These are phyloP conservation scores for Rhamnella rubrinervis DNA, from an alignment of 331 rosid species.

Conservation along the genomic window DNA sequence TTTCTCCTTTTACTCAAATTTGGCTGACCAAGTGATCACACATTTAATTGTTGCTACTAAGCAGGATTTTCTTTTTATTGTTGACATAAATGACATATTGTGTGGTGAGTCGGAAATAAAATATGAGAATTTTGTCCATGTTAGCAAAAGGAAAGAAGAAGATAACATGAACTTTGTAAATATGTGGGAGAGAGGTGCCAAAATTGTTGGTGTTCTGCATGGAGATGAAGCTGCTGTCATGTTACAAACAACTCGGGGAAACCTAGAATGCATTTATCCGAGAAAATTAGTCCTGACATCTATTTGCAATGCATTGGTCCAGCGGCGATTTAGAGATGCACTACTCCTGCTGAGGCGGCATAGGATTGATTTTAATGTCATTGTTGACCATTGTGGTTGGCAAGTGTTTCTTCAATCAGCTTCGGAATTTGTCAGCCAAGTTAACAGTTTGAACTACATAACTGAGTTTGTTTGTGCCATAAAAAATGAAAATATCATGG, in stretches of 20 bases:
- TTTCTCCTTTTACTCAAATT: constrained; percentile 82
- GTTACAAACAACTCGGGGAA: constrained; percentile 83
- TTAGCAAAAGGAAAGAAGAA: constrained; percentile 52
- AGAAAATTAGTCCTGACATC: constrained; percentile 87
- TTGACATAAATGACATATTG: constrained; percentile 63
- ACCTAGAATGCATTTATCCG: constrained; percentile 85
- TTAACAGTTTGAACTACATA: constrained; percentile 75
- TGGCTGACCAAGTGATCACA: constrained; percentile 67
- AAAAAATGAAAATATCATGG: constrained; percentile 75
- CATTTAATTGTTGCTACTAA: constrained; percentile 76
- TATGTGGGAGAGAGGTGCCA: constrained; percentile 97
- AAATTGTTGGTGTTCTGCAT: constrained; percentile 80
- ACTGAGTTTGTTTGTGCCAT: constrained; percentile 95
- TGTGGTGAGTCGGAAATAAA: constrained; percentile 53
- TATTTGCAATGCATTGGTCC: constrained; percentile 72
- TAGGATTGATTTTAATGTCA: constrained; percentile 85
- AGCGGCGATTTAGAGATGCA: constrained; percentile 79
- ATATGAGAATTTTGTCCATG: constrained; percentile 50
- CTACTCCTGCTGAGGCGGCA: constrained; percentile 92
- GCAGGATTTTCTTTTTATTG: constrained; percentile 84
- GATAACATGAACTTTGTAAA: constrained; percentile 53
- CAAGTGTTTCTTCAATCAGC: constrained; percentile 72
- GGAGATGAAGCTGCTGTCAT: constrained; percentile 86
- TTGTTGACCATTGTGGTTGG: constrained; percentile 84
- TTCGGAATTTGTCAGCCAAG: constrained; percentile 78